A percentile compares a stretch with the other conserved stretches of the same genome.
These are phyloP conservation scores for Syzygium malaccense DNA, from an alignment of 441 rosid species.

Conservation along the genomic window DNA sequence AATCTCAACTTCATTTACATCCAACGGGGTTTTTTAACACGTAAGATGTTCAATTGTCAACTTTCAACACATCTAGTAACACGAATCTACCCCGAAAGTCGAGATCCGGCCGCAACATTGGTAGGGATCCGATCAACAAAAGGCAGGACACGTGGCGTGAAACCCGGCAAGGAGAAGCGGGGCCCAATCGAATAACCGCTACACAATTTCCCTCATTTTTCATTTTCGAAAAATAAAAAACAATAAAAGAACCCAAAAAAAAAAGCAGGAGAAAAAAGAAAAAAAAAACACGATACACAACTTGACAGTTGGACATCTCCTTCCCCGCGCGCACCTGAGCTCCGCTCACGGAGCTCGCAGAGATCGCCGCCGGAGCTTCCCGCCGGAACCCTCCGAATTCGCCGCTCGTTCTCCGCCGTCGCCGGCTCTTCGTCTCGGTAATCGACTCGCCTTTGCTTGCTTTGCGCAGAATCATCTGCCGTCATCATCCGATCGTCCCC, in stretches of 20 bases:
- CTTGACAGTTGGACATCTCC: not conserved
- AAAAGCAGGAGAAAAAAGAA: fast-evolving
- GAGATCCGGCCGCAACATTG: not conserved
- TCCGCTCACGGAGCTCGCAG: not conserved
- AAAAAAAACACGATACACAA: not conserved
- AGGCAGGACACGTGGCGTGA: not conserved
- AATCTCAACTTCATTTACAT: not conserved
- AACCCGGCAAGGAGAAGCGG: not conserved
- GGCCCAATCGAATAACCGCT: not conserved
- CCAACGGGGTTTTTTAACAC: too few relatives aligned
- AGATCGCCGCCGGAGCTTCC: not conserved
- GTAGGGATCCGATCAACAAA: not conserved
- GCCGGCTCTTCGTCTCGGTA: not conserved
- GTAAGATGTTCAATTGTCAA: not conserved
- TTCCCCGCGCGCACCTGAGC: not conserved
- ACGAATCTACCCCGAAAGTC: too few relatives aligned
- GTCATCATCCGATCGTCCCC: not conserved
- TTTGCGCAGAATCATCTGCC: not conserved
- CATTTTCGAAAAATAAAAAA: not conserved
- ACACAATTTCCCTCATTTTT: not conserved
- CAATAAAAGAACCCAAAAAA: fast-evolving
- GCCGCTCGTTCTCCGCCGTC: not conserved
- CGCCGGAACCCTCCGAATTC: not conserved
- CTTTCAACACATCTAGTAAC: not conserved
- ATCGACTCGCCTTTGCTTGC: not conserved